Evolutionary conservation across 1,139 yeast species (phyloP).

Genomic region (Lodderomyces oxycetoniae): DNA sequence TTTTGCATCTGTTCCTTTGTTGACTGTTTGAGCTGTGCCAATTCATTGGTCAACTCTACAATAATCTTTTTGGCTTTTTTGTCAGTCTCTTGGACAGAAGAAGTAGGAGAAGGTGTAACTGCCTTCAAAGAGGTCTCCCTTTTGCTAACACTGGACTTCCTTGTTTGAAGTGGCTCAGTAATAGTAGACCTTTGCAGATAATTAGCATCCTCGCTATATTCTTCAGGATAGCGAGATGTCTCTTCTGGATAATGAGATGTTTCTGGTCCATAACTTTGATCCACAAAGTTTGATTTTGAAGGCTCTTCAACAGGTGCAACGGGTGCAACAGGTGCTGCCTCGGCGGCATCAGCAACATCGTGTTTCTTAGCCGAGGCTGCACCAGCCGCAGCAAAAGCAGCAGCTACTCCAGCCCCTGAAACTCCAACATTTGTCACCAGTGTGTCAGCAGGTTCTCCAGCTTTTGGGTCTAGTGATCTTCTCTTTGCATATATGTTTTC

Average conservation of each 20-base stretch:
- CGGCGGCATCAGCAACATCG: constrained; percentile 1
- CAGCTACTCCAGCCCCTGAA: constrained; percentile 7
- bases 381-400: constrained; percentile 11
- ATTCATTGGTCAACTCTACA: constrained; percentile 43
- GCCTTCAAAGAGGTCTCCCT: too few relatives aligned
- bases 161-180: neutral
- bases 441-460: constrained; percentile 3
- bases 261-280: constrained; percentile 2
- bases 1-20: constrained; percentile 49
- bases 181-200: neutral
- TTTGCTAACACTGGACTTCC: too few relatives aligned
- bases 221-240: constrained; percentile 2
- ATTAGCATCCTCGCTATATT: neutral
- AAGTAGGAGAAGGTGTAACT: constrained; percentile 1
- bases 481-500: constrained; percentile 10
- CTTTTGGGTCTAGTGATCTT: constrained; percentile 13
- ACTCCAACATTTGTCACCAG: constrained; percentile 3
- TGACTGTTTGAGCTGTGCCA: constrained; percentile 40
- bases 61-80: constrained; percentile 30
- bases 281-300: constrained; percentile 2
- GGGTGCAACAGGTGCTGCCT: too few relatives aligned
- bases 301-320: neutral
- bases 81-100: constrained; percentile 2
- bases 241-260: constrained; percentile 5
- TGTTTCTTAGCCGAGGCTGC: constrained; percentile 7